Conservation (phyloP, 202 grass and related monocot genomes). For the Dendrocalamus latiflorus region DNA sequence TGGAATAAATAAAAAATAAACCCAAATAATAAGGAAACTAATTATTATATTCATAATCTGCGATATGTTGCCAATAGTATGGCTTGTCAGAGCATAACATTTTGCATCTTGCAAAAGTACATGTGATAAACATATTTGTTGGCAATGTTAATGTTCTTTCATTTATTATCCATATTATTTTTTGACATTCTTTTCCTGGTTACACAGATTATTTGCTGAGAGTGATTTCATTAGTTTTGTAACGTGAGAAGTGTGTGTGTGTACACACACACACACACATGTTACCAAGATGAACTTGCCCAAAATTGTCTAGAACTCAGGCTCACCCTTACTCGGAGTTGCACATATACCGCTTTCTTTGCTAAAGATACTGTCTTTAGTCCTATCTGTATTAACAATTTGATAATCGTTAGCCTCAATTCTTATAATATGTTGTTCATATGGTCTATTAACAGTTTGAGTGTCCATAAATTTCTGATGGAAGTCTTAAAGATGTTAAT, state of each 20-base stretch:
- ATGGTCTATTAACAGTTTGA: neutral
- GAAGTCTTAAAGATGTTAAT: neutral
- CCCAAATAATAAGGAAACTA: too few species aligned
- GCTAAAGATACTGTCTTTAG: neutral
- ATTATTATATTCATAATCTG: too few species aligned
- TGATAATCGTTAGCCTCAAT: neutral
- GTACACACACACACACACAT: neutral
- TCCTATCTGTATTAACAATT: neutral
- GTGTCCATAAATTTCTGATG: neutral
- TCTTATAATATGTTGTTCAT: neutral
- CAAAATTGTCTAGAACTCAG: neutral
- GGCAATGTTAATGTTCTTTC: neutral
- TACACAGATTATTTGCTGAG: constrained; percentile 4
- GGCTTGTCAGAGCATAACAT: too few species aligned
- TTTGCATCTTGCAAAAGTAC: neutral
- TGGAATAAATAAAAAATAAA: too few species aligned
- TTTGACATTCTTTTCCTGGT: neutral
- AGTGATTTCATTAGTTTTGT: neutral
- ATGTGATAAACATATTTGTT: neutral
- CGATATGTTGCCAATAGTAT: too few species aligned
- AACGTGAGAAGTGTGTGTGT: neutral
- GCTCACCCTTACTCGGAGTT: neutral
- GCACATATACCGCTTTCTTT: constrained; percentile 5
- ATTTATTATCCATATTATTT: neutral
- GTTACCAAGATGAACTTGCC: neutral